phyloP scores from a whole-genome alignment of 106 monocot genomes.

The Dioscorea dumetorum region DNA sequence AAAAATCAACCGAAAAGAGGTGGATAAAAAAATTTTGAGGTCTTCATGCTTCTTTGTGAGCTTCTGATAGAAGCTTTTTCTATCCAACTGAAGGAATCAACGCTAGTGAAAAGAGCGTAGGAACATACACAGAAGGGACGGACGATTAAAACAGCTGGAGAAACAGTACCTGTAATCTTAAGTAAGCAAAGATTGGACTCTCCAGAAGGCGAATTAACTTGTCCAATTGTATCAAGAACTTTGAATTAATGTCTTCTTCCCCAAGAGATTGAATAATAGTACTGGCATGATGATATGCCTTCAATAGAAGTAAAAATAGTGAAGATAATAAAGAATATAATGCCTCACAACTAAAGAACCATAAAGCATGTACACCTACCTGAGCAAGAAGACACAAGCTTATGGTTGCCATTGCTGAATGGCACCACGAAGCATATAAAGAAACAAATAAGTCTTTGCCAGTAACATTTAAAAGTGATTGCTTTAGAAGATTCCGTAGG shows the following conservation, averaged over 20 bases:
- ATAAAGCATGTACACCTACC: constrained; percentile 27
- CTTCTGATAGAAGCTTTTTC: no score
- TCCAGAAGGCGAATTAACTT: constrained; percentile 86
- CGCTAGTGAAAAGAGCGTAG: no score
- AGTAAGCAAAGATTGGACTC: constrained; percentile 89
- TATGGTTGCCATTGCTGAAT: constrained; percentile 94
- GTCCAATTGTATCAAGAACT: constrained; percentile 91
- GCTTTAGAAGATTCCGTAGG: constrained; percentile 63
- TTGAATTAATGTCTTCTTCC: constrained; percentile 92
- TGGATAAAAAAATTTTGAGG: no score
- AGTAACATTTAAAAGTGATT: constrained; percentile 56
- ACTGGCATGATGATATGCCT: constrained; percentile 92
- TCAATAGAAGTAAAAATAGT: constrained; percentile 8
- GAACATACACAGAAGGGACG: no score
- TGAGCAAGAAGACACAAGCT: constrained; percentile 92
- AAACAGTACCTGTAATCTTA: constrained; percentile 82
- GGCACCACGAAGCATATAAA: constrained; percentile 96
- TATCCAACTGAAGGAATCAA: no score
- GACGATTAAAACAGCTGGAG: not conserved
- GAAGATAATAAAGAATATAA: not conserved
- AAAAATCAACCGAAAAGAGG: no score
- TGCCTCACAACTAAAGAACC: not conserved
- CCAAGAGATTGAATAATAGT: constrained; percentile 79
- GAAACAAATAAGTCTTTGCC: constrained; percentile 76
- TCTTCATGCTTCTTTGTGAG: no score